Evolutionary conservation across 1,139 yeast species (phyloP).

Genomic region (Sugiyamaella novakii): DNA sequence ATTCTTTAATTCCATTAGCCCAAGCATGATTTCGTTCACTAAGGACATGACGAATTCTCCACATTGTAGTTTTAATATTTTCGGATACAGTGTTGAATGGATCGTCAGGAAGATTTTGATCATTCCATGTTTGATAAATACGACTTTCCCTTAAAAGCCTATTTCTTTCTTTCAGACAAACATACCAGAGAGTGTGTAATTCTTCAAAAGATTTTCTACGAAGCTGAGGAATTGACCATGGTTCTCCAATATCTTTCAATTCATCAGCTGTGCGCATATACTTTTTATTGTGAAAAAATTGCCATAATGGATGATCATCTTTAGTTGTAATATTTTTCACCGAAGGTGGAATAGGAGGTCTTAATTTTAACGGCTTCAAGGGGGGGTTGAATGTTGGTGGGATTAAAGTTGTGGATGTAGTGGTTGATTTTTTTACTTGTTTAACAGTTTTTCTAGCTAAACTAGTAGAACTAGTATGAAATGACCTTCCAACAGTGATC

Average conservation of each 20-base stretch:
- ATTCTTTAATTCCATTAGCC: slow-evolving; percentile 58
- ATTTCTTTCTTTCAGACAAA: slow-evolving; percentile 81
- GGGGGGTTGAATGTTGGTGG: slow-evolving; percentile 17
- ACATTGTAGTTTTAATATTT: slow-evolving; percentile 59
- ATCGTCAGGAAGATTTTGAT: slow-evolving; percentile 45
- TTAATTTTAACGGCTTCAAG: slow-evolving; percentile 48
- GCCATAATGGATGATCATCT: slow-evolving; percentile 95
- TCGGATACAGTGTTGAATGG: slow-evolving; percentile 47
- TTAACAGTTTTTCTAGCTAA: slow-evolving; percentile 6
- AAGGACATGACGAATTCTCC: slow-evolving; percentile 81
- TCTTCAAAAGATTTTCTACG: slow-evolving; percentile 92
- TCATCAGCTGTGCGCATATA: slow-evolving; percentile 64
- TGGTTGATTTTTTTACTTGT: neutral
- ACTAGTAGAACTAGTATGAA: neutral
- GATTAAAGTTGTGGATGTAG: neutral
- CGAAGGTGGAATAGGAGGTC: slow-evolving; percentile 87
- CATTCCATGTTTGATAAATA: slow-evolving; percentile 44
- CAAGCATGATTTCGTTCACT: slow-evolving; percentile 81
- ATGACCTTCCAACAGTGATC: neutral
- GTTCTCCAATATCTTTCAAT: slow-evolving; percentile 61
- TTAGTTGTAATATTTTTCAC: slow-evolving; percentile 69
- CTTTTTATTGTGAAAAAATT: slow-evolving; percentile 67
- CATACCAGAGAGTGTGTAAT: slow-evolving; percentile 87
- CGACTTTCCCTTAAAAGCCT: slow-evolving; percentile 73
- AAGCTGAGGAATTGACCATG: slow-evolving; percentile 88